Evolutionary conservation across 2,329 filamentous ascomycete genomes (phyloP).

Genomic region (Gaeumannomyces tritici): DNA sequence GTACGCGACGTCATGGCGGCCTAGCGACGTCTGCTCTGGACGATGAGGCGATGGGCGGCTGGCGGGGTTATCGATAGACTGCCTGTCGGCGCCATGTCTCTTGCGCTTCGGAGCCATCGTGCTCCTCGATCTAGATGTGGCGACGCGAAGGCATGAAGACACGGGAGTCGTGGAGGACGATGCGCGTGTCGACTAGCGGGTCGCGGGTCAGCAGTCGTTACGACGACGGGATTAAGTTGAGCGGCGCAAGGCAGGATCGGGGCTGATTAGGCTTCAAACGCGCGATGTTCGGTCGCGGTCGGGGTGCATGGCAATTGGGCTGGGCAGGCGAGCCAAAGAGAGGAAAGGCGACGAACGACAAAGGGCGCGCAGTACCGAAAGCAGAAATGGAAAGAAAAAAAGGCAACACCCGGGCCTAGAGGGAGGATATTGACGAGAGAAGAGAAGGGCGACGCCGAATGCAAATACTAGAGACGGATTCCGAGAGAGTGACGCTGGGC

Average conservation of each 20-base stretch:
- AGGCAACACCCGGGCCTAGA: not conserved
- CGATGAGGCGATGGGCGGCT: conserved; percentile 53
- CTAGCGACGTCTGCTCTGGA: conserved; percentile 44
- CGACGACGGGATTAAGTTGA: not conserved
- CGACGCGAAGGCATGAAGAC: not conserved
- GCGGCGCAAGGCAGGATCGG: not conserved
- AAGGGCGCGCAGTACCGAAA: not conserved
- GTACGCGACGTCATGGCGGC: conserved; percentile 46
- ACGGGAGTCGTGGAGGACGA: not conserved
- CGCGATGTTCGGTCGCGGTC: not conserved
- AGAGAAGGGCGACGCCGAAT: not conserved
- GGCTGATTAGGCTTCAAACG: not conserved
- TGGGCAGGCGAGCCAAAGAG: not conserved
- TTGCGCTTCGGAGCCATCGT: conserved; percentile 52
- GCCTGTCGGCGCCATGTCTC: conserved; percentile 37
- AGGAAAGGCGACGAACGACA: not conserved
- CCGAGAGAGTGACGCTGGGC: not conserved
- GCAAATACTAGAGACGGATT: not conserved
- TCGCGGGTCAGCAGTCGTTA: not conserved
- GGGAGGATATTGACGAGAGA: not conserved
- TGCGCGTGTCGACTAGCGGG: not conserved
- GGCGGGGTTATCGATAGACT: conserved; percentile 33
- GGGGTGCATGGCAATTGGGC: not conserved
- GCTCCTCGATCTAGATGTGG: conserved; percentile 4
- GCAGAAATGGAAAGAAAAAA: not conserved